Base-by-base conservation (phyloP, 2,329 filamentous ascomycete genomes). In the Aureobasidium zeae region DNA sequence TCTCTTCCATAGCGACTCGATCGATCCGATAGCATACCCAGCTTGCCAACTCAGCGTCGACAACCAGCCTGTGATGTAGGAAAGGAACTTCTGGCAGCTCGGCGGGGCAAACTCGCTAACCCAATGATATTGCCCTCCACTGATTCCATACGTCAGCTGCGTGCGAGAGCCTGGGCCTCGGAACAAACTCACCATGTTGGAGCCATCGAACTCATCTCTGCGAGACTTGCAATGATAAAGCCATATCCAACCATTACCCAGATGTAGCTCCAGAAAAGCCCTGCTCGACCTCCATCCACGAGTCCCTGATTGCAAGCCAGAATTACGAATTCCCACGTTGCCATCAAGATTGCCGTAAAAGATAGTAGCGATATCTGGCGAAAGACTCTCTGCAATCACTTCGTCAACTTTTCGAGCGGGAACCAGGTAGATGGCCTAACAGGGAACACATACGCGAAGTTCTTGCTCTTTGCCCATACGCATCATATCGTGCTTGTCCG, bases 301-400 rank as follows among this genome's bases (percentile, higher is more conserved):
- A 56, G 43, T 11, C 48, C 53, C 43, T 54, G 52, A 4, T 46
- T 52, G 32, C 54, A 55, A 4, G 50, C 64, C 52, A 61, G 59
- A 3, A 71, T 52, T 4, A 65, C 56, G 12, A 65, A 64, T 50
- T 76, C 72, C 71, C 72, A 74, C 0, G 71, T 72, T 30, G 65
- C 67, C 54, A 72, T 66, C 29, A 71, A 62, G 8, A 69, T 66
- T 45, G 68, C 69, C 16, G 65, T 66, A 43, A 73, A 72, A 1
- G 67, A 67, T n/a, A 74, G 53, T 9, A 70, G 70, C 2, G 68
- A 67, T 35, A 70, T 51, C 49, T 68, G 67, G 4, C 63, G 58
- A 46, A 73, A 74, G 47, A 70, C 69, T 45, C 70, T 58, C 62
- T 63, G 12, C n/a, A n/a, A n/a, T n/a, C n/a, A n/a, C n/a, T n/a